phyloP scores from a whole-genome alignment of 2,329 filamentous ascomycete genomes.

The Colletotrichum orbiculare region DNA sequence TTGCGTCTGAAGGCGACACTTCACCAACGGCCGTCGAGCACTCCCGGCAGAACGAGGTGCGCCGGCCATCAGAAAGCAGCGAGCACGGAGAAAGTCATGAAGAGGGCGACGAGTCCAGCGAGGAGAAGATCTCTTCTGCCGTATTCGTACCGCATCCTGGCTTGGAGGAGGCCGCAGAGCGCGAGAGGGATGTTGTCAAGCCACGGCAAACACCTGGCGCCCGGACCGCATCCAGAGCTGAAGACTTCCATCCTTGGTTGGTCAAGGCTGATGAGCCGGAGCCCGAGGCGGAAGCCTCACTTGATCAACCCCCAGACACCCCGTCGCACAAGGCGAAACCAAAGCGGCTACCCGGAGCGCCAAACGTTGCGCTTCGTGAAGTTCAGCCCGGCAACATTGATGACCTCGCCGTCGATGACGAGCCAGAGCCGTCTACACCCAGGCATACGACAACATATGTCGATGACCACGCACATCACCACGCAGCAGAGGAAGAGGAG shows the following conservation, averaged over 20 bases:
- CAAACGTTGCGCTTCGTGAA: constrained; percentile 42
- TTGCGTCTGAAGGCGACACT: constrained; percentile 19
- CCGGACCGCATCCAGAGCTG: constrained; percentile 37
- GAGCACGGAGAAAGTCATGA: constrained; percentile 53
- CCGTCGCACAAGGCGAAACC: constrained; percentile 32
- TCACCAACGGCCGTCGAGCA: constrained; percentile 15
- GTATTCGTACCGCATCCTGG: constrained; percentile 83
- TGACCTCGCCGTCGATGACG: constrained; percentile 55
- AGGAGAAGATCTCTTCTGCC: constrained; percentile 89
- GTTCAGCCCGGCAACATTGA: constrained; percentile 49
- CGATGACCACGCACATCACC: constrained; percentile 63
- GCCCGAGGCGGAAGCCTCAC: constrained; percentile 42
- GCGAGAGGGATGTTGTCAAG: constrained; percentile 42
- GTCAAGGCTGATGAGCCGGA: constrained; percentile 67
- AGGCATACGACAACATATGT: constrained; percentile 50
- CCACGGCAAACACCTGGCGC: constrained; percentile 37
- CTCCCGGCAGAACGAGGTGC: constrained; percentile 37
- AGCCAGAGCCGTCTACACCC: constrained; percentile 51
- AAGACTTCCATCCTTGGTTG: constrained; percentile 63
- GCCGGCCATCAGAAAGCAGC: constrained; percentile 52
- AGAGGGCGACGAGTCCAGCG: constrained; percentile 73
- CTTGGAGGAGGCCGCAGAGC: constrained; percentile 52
- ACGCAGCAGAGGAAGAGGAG: constrained; percentile 60
- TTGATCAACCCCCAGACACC: constrained; percentile 22
- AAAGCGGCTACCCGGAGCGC: constrained; percentile 28